Evolutionary conservation across 768 basidiomycete species (phyloP).

Genomic region (Boletellus emodensis): DNA sequence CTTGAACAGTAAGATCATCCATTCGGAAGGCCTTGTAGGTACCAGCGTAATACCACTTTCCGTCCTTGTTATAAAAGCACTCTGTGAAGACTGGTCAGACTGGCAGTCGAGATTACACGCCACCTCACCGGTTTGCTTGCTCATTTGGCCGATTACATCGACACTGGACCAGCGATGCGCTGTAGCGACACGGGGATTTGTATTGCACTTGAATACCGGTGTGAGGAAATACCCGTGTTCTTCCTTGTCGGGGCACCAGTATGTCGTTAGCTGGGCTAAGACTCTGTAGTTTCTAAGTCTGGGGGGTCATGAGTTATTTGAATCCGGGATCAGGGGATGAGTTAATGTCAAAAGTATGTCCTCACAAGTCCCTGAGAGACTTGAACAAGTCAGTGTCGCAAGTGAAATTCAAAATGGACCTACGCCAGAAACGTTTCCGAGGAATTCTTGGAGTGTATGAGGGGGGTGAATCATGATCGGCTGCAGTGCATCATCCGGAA

Average conservation of each 20-base stretch:
- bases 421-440: slow-evolving; percentile 56
- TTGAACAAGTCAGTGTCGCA: slow-evolving; percentile 25
- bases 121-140: slow-evolving; percentile 55
- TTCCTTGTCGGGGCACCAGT: slow-evolving; percentile 79
- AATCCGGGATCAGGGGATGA: too few species aligned
- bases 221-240: slow-evolving; percentile 77
- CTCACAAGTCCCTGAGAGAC: slow-evolving; percentile 58
- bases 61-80: slow-evolving; percentile 79
- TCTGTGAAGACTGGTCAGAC: slow-evolving; percentile 39
- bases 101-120: neutral
- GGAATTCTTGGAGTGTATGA: slow-evolving; percentile 66
- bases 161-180: slow-evolving; percentile 70
- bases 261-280: slow-evolving; percentile 62
- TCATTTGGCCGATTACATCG: slow-evolving; percentile 59
- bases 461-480: slow-evolving; percentile 66
- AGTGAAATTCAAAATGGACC: slow-evolving; percentile 17
- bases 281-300: slow-evolving; percentile 68
- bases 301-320: neutral
- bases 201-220: slow-evolving; percentile 72
- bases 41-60: slow-evolving; percentile 83
- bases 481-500: slow-evolving; percentile 62
- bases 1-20: slow-evolving; percentile 59
- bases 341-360: slow-evolving; percentile 1
- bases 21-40: slow-evolving; percentile 64
- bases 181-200: slow-evolving; percentile 70